Evolutionary conservation across 2,329 filamentous ascomycete genomes (phyloP), one percentile per base, ranked within the genome.

Genomic region (Nemania diffusa): DNA sequence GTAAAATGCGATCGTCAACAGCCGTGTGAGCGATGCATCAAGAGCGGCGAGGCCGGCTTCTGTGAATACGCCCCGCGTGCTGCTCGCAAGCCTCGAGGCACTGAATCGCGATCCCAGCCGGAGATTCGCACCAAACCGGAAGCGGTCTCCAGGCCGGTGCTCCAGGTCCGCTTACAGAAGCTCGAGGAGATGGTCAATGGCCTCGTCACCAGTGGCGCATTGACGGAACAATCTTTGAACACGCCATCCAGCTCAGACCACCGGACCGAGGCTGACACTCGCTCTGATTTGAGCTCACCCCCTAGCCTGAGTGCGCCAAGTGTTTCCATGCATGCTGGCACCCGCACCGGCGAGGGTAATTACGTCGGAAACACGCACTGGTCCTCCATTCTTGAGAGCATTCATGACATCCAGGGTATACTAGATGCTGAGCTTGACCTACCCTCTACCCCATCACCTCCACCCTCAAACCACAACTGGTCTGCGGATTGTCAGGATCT

Each of bases 1-100:
- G 75, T 79, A 52, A 81, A 80, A 77, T 81, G 80, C 71, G 79
- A 81, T 65, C 78, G 80, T 42, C 74, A 78, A 57, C 73, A 78
- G 51, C 80, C 79, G n/a, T 81, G 79, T 72, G 77, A 77, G 59
- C 76, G 80, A 65, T 81, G 80, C 64, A 68, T 78, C 48, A 80
- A 79, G 69, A 79, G 77, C 60, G 79, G 78, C 48, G 76, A 79
- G 68, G 76, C 74, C 50, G 74, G 73, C 34, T 76, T 77, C 57
- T 81, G 79, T 69, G 76, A 75, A 61, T 79, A 80, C 73, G 79
- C 79, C n/a, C 73, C 75, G 34, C 77, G 78, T 55, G 73, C 74
- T 53, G 71, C 75, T 53, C 76, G 78, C 57, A 77, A 77, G 68
- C 59, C 72, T 51, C 71, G 75, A 66, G 73, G 75, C 3, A 69